Percentiles rank a stretch among this genome's conserved stretches.
phyloP scores from a whole-genome alignment of 2,329 filamentous ascomycete species.

The Colletotrichum lupini region DNA sequence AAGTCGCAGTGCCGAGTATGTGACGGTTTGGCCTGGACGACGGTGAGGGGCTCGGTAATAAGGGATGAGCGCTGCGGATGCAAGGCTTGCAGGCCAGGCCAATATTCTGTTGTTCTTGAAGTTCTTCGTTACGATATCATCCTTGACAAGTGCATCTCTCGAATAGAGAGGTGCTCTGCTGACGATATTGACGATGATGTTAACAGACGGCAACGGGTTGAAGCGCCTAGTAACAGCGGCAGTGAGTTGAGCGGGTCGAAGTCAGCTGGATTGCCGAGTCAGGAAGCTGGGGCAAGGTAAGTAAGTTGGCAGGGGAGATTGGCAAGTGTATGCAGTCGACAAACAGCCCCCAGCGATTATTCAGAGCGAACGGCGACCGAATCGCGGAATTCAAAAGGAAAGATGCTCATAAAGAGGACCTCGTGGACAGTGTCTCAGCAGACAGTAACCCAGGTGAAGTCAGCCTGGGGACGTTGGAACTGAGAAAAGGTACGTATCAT shows the following conservation, averaged over 20 bases:
- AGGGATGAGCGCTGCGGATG: constrained; percentile 4
- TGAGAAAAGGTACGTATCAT: constrained; percentile 19
- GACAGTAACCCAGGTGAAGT: not conserved
- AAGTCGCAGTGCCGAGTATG: constrained; percentile 8
- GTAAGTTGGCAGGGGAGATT: constrained; percentile 8
- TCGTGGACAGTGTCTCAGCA: constrained; percentile 25
- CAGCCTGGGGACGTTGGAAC: not conserved
- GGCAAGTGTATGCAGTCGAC: constrained; percentile 16
- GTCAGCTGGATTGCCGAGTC: constrained; percentile 33
- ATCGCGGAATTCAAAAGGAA: not conserved
- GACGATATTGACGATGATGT: constrained; percentile 16
- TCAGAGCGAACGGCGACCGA: not conserved
- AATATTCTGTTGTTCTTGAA: constrained; percentile 3
- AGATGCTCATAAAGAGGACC: constrained; percentile 3
- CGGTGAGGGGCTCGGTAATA: not conserved
- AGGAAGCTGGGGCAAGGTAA: constrained; percentile 23
- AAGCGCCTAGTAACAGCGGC: constrained; percentile 5
- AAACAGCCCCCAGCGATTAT: not conserved
- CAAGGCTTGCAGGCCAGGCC: constrained; percentile 1
- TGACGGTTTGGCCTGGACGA: constrained; percentile 1
- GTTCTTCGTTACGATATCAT: constrained; percentile 26
- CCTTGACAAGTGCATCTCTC: constrained; percentile 6
- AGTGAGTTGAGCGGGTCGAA: constrained; percentile 10
- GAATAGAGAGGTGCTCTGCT: constrained; percentile 3
- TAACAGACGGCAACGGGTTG: not conserved